Conservation (phyloP, 129 eudicot genomes). For the Smallanthus sonchifolius region DNA sequence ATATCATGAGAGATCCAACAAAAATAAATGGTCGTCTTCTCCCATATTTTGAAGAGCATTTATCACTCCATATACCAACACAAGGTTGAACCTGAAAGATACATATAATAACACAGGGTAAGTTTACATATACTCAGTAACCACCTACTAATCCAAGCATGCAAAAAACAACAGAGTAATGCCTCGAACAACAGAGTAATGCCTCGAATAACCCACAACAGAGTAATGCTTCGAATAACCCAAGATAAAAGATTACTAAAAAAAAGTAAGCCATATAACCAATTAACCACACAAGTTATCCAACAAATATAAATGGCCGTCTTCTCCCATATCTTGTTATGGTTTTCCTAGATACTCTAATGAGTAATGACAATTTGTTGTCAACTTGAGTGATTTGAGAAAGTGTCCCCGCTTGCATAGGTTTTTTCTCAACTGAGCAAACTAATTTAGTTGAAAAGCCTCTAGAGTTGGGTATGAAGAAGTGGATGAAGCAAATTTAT, state of each 20-base stretch:
- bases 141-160: not conserved
- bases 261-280: not conserved
- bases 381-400: too few relatives aligned
- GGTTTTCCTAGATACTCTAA: too few relatives aligned
- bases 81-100: slow-evolving; percentile 89
- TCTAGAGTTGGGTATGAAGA: not conserved
- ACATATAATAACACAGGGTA: not conserved
- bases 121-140: not conserved
- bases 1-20: slow-evolving; percentile 82
- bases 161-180: too few relatives aligned
- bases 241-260: not conserved
- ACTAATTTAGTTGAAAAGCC: not conserved
- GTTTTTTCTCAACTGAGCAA: too few relatives aligned
- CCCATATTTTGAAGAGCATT: slow-evolving; percentile 85
- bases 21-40: slow-evolving; percentile 90
- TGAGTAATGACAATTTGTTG: too few relatives aligned
- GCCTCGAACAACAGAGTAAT: not conserved
- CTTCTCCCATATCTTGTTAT: too few relatives aligned
- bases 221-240: not conserved
- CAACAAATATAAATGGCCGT: too few relatives aligned
- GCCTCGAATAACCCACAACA: not conserved
- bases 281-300: too few relatives aligned
- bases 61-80: slow-evolving; percentile 98
- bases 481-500: too few relatives aligned
- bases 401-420: too few relatives aligned